A percentile compares a stretch with the other conserved stretches of the same genome.
Conservation (phyloP, 768 basidiomycete genomes). For the Pisolithus microcarpus region DNA sequence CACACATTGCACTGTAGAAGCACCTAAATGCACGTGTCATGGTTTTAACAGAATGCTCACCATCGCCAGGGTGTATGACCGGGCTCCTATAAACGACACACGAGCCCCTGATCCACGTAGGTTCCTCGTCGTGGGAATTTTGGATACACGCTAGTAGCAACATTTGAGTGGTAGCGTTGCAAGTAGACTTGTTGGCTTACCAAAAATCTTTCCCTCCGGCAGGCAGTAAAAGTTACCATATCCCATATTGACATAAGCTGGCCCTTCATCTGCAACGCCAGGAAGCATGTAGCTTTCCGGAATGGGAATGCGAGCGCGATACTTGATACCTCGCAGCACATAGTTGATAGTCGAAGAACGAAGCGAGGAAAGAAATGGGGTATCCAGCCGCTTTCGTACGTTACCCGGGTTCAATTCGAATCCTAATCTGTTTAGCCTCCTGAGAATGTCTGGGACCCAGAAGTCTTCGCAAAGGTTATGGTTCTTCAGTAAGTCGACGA, state of each 20-base stretch:
- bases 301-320: constrained; percentile 66
- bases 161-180: background rate
- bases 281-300: constrained; percentile 64
- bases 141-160: constrained; percentile 49
- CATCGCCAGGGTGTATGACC: constrained; percentile 72
- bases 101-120: constrained; percentile 51
- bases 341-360: constrained; percentile 57
- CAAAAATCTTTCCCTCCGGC: constrained; percentile 56
- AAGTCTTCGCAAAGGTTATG: constrained; percentile 44
- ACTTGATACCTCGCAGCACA: constrained; percentile 67
- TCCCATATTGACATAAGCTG: constrained; percentile 48
- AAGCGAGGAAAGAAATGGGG: constrained; percentile 49
- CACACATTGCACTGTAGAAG: constrained; percentile 54
- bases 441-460: constrained; percentile 44
- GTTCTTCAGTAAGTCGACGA: constrained; percentile 39
- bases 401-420: constrained; percentile 38
- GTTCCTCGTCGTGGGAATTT: constrained; percentile 36
- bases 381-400: constrained; percentile 35
- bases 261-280: constrained; percentile 79
- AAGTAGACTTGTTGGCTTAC: constrained; percentile 29
- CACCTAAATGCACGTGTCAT: constrained; percentile 1
- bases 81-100: constrained; percentile 66
- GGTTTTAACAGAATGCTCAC: constrained; percentile 28
- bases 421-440: constrained; percentile 38
- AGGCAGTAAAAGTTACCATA: constrained; percentile 47